Conservation (phyloP, 805 yeast species). For the Yarrowia deformans region DNA sequence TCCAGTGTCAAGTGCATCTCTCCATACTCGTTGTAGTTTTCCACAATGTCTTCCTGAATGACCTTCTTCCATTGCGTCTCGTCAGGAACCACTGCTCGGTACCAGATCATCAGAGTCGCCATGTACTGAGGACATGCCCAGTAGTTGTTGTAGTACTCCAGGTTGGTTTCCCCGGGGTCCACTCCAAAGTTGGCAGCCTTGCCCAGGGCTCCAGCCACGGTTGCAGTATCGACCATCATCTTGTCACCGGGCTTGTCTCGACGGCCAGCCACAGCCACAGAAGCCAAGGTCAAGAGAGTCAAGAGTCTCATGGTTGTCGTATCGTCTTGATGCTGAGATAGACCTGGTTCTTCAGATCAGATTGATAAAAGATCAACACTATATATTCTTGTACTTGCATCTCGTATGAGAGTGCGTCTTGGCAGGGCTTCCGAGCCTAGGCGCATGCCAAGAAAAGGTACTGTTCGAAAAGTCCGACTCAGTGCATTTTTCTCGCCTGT, state of each 20-base stretch:
- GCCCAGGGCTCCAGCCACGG: conserved; percentile 7
- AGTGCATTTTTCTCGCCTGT: not conserved
- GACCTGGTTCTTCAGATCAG: not conserved
- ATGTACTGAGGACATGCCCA: conserved; percentile 23
- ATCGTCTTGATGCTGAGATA: not conserved
- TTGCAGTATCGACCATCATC: not conserved
- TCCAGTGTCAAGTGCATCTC: conserved; percentile 4
- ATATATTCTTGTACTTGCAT: not conserved
- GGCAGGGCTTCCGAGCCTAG: conserved; percentile 4
- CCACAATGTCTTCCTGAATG: not conserved
- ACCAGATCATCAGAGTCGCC: conserved; percentile 12
- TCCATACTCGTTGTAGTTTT: conserved; percentile 13
- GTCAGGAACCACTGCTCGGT: not conserved
- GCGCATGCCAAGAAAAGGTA: conserved; percentile 20
- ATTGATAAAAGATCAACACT: not conserved
- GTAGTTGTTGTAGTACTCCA: conserved; percentile 60
- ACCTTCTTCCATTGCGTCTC: not conserved
- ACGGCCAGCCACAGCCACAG: conserved; percentile 6
- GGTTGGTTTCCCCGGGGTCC: conserved; percentile 71
- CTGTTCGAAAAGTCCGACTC: not conserved
- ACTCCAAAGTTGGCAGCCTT: conserved; percentile 55
- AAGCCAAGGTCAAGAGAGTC: not conserved
- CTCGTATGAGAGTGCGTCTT: not conserved
- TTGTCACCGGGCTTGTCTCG: conserved; percentile 9
- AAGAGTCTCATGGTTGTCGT: not conserved